Evolutionary conservation across 2,329 filamentous ascomycete species (phyloP), one percentile per base, ranked within the genome.

Genomic region (Cladosporium sp.): DNA sequence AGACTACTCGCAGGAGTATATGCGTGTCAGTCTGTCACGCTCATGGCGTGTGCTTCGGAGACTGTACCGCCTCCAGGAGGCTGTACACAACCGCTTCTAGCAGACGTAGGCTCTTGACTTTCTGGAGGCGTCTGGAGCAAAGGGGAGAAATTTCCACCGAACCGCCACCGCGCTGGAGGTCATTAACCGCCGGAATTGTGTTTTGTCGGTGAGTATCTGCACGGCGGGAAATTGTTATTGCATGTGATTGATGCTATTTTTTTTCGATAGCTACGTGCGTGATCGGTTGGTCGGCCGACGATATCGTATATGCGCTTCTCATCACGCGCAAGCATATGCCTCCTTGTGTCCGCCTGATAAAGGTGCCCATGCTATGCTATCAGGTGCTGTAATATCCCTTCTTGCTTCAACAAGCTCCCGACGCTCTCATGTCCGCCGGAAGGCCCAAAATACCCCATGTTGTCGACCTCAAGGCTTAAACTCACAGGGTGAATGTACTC

Each of bases 401-500:
- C 3, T n/a, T 30, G 26, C 51, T 14, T 43, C 7, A 43, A 43
- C 18, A 43, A 8, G 11, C 39, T 43, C 18, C 34, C 34, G 14
- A 16, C 34, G 6, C 14, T 36, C 39, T 43, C n/a, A 3, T 21
- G 39, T 46, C 39, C 39, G 21, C 39, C 39, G 39, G 39, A 46
- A 21, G 3, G 39, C 39, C 39, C 39, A 46, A 46, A 46, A 21
- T 46, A 23, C 39, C 39, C 21, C 39, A 46, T 13, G 39, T 46
- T n/a, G 39, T n/a, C n/a, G n/a, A 26, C 26, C 18, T 30, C 28
- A 18, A 32, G n/a, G n/a, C n/a, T n/a, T n/a, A 53, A 54, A 54
- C 51, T 54, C 51, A 65, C 54, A 65, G 48, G 18, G 56, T 65
- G 26, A 75, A 73, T 18, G 26, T 71, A 13, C 69, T 70, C 14